Evolutionary conservation across 1,139 yeast genomes (phyloP).

Genomic region (Geotrichum histeridarum): DNA sequence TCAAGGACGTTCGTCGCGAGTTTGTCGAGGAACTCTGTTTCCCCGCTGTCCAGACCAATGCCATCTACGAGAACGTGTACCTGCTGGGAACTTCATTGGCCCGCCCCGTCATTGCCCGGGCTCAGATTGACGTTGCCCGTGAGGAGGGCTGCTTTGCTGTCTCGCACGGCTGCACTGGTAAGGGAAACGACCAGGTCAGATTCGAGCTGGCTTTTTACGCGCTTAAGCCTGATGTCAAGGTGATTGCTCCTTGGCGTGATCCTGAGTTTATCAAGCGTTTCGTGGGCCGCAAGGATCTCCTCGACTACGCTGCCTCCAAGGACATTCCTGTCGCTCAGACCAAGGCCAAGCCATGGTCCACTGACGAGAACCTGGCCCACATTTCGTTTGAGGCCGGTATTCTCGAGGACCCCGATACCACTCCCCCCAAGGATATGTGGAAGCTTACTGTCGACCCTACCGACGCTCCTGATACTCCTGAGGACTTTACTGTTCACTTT

Average conservation of each 20-base stretch:
- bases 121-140: constrained; percentile 95
- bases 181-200: constrained; percentile 98
- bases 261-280: constrained; percentile 91
- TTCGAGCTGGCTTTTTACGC: constrained; percentile 96
- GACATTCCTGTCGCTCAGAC: constrained; percentile 94
- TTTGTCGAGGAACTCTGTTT: constrained; percentile 86
- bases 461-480: constrained; percentile 93
- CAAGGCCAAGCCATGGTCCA: constrained; percentile 98
- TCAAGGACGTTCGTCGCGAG: constrained; percentile 91
- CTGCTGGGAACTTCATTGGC: constrained; percentile 95
- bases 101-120: constrained; percentile 97
- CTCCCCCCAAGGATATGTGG: constrained; percentile 99
- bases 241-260: constrained; percentile 99
- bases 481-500: constrained; percentile 76
- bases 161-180: constrained; percentile 98
- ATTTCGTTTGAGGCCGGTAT: constrained; percentile 98
- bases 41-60: constrained; percentile 97
- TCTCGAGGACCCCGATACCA: constrained; percentile 93
- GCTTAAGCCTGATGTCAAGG: constrained; percentile 91
- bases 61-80: constrained; percentile 95
- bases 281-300: constrained; percentile 94
- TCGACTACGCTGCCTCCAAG: constrained; percentile 88
- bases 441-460: constrained; percentile 92
- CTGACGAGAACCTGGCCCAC: constrained; percentile 98
- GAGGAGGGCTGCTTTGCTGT: constrained; percentile 97